Conservation (phyloP, 441 rosid species). For the Raphanus hybrid region DNA sequence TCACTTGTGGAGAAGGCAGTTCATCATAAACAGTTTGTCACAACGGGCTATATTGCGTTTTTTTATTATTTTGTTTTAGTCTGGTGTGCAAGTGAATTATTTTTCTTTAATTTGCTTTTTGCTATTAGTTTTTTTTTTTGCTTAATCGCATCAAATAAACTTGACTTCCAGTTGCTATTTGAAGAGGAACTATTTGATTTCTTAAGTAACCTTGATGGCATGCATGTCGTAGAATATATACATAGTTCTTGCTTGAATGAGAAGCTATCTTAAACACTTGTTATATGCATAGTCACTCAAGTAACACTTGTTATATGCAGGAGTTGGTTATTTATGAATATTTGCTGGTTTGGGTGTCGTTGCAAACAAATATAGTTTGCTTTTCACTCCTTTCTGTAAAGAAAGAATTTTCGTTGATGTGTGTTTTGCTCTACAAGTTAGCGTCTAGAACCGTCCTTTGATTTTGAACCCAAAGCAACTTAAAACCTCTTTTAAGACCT, state of each 20-base stretch:
- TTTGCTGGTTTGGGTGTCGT: neutral
- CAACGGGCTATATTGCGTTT: neutral
- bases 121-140: neutral
- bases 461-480: neutral
- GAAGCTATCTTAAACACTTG: constrained; percentile 1
- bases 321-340: neutral
- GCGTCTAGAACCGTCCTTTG: neutral
- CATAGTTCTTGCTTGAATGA: neutral
- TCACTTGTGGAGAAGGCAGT: constrained; percentile 70
- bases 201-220: neutral
- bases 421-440: neutral
- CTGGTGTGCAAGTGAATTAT: neutral
- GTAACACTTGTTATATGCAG: neutral
- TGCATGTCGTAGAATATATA: neutral
- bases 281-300: neutral
- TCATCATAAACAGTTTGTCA: constrained; percentile 18
- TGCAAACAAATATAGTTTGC: neutral
- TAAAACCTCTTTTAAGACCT: neutral
- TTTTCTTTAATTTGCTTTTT: neutral
- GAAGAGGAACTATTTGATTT: neutral
- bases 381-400: neutral
- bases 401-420: neutral
- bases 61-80: neutral
- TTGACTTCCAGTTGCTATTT: neutral
- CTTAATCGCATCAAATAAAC: neutral